Evolutionary conservation across 306 rosid species (phyloP), one percentile per base, ranked within the genome.

Genomic region (Glycine tomentella): DNA sequence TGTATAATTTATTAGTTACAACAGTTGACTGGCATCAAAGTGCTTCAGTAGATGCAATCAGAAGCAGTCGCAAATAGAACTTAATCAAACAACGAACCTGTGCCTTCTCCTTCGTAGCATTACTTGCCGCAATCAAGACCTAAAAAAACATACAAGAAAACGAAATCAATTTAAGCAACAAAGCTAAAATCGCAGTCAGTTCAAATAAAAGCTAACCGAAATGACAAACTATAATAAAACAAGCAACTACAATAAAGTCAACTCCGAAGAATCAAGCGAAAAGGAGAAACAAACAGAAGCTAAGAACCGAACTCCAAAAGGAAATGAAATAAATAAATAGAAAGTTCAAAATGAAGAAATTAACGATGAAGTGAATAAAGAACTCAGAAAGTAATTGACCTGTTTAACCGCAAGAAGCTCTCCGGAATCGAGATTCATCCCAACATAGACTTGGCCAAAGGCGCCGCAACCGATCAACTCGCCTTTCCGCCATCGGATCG

Each of bases 401-500:
- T 96, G 98, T 80, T 96, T 96, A 15, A 96, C 98, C 16, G 98
- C 99, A 13, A 96, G 88, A 87, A 96, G 99, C 90, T 96, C 99
- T 83, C 99, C 99, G 34, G 99, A 96, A 69, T 87, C 99, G 75
- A 96, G 98, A 86, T 96, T 96, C 99, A 96, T 96, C 48, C 99
- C 99, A 92, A 96, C 95, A 76, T 96, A 96, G 31, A 96, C 99
- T n/a, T 92, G 97, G 3, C 99, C 99, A 64, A 96, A 96, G 72
- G 99, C 98, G 34, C 99, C 99, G 75, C 97, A 96, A 48, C 99
- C 99, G 78, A 96, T 93, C 90, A 96, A 88, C 86, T 96, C 99
- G 34, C 99, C 99, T 76, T 93, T 96, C 56, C 98, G 94, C 99
- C 99, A 96, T 91, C 99, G 92, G 89, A 96, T 96, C 87, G 90